Evolutionary conservation across 257 asterid genomes (phyloP).

Genomic region (Capsicum chinense): DNA sequence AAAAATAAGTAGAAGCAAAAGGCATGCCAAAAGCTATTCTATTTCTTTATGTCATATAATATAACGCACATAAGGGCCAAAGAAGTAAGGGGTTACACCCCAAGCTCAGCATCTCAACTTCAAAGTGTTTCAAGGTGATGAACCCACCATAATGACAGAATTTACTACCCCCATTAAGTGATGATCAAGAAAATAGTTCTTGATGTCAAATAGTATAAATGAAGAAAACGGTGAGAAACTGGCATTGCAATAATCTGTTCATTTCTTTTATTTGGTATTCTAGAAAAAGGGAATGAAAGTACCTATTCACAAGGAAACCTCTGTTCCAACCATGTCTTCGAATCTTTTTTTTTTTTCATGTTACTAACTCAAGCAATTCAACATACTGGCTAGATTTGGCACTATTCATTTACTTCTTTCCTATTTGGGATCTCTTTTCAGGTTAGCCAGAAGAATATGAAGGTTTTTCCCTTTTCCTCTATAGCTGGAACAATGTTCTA

Average conservation of each 20-base stretch:
- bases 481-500: not conserved
- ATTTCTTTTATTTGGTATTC: conserved; percentile 1
- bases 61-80: conserved; percentile 7
- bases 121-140: conserved; percentile 12
- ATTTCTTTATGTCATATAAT: not conserved
- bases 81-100: not conserved
- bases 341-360: not conserved
- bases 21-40: not conserved
- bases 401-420: conserved; percentile 10
- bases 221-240: not conserved
- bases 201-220: not conserved
- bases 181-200: not conserved
- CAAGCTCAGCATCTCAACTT: not conserved
- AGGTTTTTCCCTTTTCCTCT: conserved; percentile 1
- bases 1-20: conserved; percentile 10
- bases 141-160: conserved; percentile 8
- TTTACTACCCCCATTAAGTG: not conserved
- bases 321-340: conserved; percentile 17
- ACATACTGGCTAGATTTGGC: conserved; percentile 11
- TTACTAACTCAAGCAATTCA: not conserved
- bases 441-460: not conserved
- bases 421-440: not conserved
- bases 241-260: not conserved
- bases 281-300: not conserved
- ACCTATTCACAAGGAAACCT: conserved; percentile 8